Evolutionary conservation across 352 stramenopile genomes (phyloP), one percentile per base, ranked within the genome.

Genomic region (Pythium apleroticum): DNA sequence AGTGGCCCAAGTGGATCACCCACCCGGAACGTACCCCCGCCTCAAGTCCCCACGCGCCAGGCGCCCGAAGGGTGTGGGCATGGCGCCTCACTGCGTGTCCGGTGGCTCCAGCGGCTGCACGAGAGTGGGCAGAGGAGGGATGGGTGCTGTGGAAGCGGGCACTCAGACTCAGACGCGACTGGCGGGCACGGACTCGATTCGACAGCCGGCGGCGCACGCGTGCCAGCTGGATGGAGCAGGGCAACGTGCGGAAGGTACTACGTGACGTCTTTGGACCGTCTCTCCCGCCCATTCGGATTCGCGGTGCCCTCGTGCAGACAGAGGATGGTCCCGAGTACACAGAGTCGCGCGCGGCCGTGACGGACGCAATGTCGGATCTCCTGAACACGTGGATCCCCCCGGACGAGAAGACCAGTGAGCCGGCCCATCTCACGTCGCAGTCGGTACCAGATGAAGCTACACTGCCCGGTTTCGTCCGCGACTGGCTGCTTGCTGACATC

Each of bases 401-500:
- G 1, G 49, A 35, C 11, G 25, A 55, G 15, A n/a, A 4, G 1
- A 55, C 49, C 4, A 2, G 1, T 7, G 49, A 35, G 4, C 49
- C 49, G 6, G 25, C 30, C 12, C 49, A 39, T 1, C 49, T 55
- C 11, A 39, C 27, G 3, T 39, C 49, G 27, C 12, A 35, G 27
- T 1, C 25, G 7, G 14, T 14, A 2, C 25, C 30, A 7, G 49
- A 55, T 25, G 49, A 39, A 25, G 49, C 49, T 2, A 22, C 49
- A 17, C 27, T 55, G 14, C 49, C 49, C 12, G 1, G 7, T 5
- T 39, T 55, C 27, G 49, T 55, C 4, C 49, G 49, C 4, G 49
- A 55, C 14, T 55, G 49, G 49, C 49, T 55, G 14, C 49, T 55
- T 3, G 14, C 22, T 25, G 49, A 55, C 11, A 55, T 55, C 24